These are phyloP conservation scores for Cicer yamashitae DNA, from an alignment of 306 rosid genomes.

Conservation along the genomic window DNA sequence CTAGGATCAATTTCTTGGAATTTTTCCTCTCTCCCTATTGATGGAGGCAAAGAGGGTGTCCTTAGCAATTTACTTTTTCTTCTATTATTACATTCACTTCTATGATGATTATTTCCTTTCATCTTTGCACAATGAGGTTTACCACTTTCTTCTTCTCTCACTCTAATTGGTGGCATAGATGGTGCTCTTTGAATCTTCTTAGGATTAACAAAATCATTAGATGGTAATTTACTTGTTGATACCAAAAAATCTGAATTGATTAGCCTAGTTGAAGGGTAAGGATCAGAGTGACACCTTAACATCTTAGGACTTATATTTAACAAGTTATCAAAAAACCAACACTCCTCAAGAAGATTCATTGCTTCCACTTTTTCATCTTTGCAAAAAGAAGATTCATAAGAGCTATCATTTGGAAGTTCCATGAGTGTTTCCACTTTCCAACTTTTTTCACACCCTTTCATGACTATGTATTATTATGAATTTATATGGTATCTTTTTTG, in stretches of 20 bases:
- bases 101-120: conserved; percentile 43
- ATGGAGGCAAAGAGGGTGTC: conserved; percentile 59
- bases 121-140: conserved; percentile 35
- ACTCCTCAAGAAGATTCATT: conserved; percentile 75
- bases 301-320: conserved; percentile 59
- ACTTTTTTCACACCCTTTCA: conserved; percentile 25
- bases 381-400: conserved; percentile 55
- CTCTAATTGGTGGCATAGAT: conserved; percentile 59
- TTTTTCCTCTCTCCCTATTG: conserved; percentile 55
- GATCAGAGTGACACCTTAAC: conserved; percentile 70
- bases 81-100: conserved; percentile 27
- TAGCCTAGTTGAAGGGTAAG: conserved; percentile 52
- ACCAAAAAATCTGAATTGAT: conserved; percentile 40
- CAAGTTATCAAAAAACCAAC: conserved; percentile 82
- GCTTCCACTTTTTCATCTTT: conserved; percentile 56
- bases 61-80: conserved; percentile 49
- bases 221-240: conserved; percentile 34
- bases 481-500: conserved; percentile 35
- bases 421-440: conserved; percentile 52
- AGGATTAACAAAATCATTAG: conserved; percentile 22
- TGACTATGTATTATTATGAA: background rate
- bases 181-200: conserved; percentile 57
- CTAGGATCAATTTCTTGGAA: conserved; percentile 43
- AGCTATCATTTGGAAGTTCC: conserved; percentile 51
- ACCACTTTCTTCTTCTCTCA: conserved; percentile 48